Conservation (phyloP, 495 filamentous ascomycete species). For the Aspergillus panamensis region DNA sequence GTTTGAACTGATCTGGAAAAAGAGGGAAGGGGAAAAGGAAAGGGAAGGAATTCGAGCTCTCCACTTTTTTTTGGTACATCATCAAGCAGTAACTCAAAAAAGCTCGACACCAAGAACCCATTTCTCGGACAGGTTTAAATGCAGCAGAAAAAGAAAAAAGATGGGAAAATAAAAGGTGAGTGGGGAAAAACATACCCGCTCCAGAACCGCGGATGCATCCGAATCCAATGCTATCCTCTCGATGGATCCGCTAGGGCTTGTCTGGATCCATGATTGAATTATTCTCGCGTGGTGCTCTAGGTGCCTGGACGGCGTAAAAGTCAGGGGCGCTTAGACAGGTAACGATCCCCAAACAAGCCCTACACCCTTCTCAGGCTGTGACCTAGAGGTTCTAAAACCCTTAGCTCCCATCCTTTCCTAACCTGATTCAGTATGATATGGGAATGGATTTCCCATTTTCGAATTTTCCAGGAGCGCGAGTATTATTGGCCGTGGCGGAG, state of each 20-base stretch:
- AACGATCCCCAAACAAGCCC: slow-evolving; percentile 7
- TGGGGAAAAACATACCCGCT: slow-evolving; percentile 20
- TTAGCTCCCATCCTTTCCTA: slow-evolving; percentile 1
- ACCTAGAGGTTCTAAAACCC: background rate
- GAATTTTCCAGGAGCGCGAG: slow-evolving; percentile 8
- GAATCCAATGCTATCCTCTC: slow-evolving; percentile 19
- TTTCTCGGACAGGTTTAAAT: slow-evolving; percentile 18
- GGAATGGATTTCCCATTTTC: slow-evolving; percentile 7
- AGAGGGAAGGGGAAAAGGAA: slow-evolving; percentile 10
- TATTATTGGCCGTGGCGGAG: slow-evolving; percentile 9
- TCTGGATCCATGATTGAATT: slow-evolving; percentile 17
- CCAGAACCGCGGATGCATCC: slow-evolving; percentile 26
- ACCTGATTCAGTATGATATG: slow-evolving; percentile 4
- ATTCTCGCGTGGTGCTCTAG: slow-evolving; percentile 21
- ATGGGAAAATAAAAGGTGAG: background rate
- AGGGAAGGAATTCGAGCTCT: slow-evolving; percentile 20
- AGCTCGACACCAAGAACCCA: slow-evolving; percentile 19
- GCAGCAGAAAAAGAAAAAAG: slow-evolving; percentile 4
- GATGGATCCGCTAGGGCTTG: slow-evolving; percentile 21
- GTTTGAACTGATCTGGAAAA: slow-evolving; percentile 16
- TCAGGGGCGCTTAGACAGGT: slow-evolving; percentile 16
- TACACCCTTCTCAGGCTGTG: background rate
- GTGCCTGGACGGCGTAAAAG: background rate
- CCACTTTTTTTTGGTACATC: slow-evolving; percentile 13
- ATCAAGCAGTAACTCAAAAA: slow-evolving; percentile 15